Conservation (phyloP, 768 basidiomycete genomes). For the Serpula lacrymans region DNA sequence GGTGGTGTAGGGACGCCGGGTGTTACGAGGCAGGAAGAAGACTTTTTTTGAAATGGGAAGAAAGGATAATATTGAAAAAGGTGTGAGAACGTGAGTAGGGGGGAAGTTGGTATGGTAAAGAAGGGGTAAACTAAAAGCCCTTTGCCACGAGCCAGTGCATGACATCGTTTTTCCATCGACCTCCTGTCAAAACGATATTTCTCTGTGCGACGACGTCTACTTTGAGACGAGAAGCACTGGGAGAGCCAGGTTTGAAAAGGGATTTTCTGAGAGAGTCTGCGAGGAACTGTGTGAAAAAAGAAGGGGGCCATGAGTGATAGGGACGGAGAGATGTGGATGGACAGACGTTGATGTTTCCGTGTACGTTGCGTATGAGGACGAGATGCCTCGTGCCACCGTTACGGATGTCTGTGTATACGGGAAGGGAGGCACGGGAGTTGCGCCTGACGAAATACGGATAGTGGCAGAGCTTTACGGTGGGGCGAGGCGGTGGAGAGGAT, state of each 20-base stretch:
- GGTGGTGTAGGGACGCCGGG: too few species aligned
- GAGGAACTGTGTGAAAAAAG: conserved; percentile 41
- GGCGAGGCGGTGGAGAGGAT: not conserved
- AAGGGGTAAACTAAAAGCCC: conserved; percentile 49
- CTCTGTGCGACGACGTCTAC: conserved; percentile 44
- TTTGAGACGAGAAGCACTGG: conserved; percentile 47
- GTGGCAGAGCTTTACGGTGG: not conserved
- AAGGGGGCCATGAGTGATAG: conserved; percentile 1
- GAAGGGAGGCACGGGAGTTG: conserved; percentile 63
- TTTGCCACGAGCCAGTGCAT: conserved; percentile 57
- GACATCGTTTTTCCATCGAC: conserved; percentile 60
- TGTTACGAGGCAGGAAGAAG: too few species aligned
- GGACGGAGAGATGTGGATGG: conserved; percentile 25
- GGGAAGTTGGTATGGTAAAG: too few species aligned
- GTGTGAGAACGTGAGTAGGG: too few species aligned
- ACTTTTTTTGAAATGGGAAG: too few species aligned
- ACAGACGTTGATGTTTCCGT: conserved; percentile 61
- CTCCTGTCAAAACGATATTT: conserved; percentile 59
- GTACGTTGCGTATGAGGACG: conserved; percentile 62
- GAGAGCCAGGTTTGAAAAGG: conserved; percentile 46
- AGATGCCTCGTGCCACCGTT: conserved; percentile 59
- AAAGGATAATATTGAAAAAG: too few species aligned
- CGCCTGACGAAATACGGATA: conserved; percentile 58
- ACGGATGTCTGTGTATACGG: conserved; percentile 73
- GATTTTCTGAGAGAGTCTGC: conserved; percentile 51